phyloP scores from a whole-genome alignment of 495 filamentous ascomycete genomes.

The Melanomma pulvis-pyrius region DNA sequence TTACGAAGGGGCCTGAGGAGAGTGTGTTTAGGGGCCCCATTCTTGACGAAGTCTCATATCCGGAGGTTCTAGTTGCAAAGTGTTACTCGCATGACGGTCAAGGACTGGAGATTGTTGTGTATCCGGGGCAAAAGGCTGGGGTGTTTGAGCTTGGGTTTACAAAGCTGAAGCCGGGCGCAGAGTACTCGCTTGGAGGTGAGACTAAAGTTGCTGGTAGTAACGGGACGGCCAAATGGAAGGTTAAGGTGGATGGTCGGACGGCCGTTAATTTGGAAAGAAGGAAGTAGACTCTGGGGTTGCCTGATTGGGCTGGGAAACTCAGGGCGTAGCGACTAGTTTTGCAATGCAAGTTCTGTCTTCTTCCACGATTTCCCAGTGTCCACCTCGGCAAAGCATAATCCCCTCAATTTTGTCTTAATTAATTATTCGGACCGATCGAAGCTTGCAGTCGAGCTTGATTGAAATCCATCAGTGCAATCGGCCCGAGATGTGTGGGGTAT shows the following conservation, averaged over 20 bases:
- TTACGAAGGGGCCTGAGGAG: constrained; percentile 6
- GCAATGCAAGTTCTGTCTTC: too few relatives aligned
- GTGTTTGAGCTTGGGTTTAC: constrained; percentile 19
- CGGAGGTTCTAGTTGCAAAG: constrained; percentile 17
- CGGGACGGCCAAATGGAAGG: background rate
- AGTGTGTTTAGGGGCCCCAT: constrained; percentile 5
- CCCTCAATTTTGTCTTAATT: too few relatives aligned
- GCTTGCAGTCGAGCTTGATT: too few relatives aligned
- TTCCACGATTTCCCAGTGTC: too few relatives aligned
- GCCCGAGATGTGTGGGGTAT: too few relatives aligned
- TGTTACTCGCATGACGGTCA: constrained; percentile 17
- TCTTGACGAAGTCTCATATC: constrained; percentile 9
- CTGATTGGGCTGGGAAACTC: too few relatives aligned
- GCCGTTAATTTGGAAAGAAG: background rate
- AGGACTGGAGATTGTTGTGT: constrained; percentile 22
- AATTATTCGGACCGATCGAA: too few relatives aligned
- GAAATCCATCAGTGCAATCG: too few relatives aligned
- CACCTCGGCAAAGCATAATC: too few relatives aligned
- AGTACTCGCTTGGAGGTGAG: constrained; percentile 7
- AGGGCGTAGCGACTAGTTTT: too few relatives aligned
- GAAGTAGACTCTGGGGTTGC: background rate
- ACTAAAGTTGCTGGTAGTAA: constrained; percentile 4
- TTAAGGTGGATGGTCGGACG: constrained; percentile 13
- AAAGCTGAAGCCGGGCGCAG: constrained; percentile 11
- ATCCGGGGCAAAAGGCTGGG: constrained; percentile 8